These are phyloP conservation scores for Hypoxylon sp. DNA, from an alignment of 2,329 filamentous ascomycete species.

Conservation along the genomic window DNA sequence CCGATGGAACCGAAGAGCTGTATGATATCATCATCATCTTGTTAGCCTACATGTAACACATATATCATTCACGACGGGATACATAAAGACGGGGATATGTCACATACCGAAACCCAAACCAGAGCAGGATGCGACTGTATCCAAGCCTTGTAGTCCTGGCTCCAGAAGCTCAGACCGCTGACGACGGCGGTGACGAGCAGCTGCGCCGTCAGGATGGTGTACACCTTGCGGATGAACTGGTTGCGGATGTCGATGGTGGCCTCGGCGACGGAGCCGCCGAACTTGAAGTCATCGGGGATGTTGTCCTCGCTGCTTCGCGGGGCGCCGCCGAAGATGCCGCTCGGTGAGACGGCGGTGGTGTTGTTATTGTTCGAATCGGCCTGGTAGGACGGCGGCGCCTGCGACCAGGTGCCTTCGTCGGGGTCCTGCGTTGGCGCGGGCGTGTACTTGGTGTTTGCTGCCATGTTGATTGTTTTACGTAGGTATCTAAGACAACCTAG, in stretches of 20 bases:
- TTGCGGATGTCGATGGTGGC: slow-evolving; percentile 95
- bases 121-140: slow-evolving; percentile 85
- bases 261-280: slow-evolving; percentile 91
- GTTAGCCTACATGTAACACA: slow-evolving; percentile 10
- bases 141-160: slow-evolving; percentile 79
- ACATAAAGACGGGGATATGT: too few species aligned
- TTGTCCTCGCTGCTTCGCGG: slow-evolving; percentile 88
- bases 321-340: slow-evolving; percentile 67
- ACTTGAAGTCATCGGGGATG: slow-evolving; percentile 98
- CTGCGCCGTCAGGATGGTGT: slow-evolving; percentile 96
- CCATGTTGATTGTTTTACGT: too few species aligned
- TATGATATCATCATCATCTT: neutral
- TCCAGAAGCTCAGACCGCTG: slow-evolving; percentile 88
- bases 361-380: slow-evolving; percentile 54
- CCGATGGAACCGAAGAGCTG: slow-evolving; percentile 80
- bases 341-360: slow-evolving; percentile 58
- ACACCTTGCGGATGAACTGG: slow-evolving; percentile 97
- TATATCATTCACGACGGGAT: slow-evolving; percentile 7
- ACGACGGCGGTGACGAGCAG: slow-evolving; percentile 84
- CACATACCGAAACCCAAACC: slow-evolving; percentile 80
- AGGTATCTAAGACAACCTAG: too few species aligned
- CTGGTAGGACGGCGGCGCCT: slow-evolving; percentile 84
- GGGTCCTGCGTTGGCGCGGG: slow-evolving; percentile 87
- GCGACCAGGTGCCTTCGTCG: slow-evolving; percentile 69
- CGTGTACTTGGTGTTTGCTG: slow-evolving; percentile 81